Evolutionary conservation across 73 alveolate species (phyloP), one percentile per base, ranked within the genome.

Genomic region (Breviolum minutum): DNA sequence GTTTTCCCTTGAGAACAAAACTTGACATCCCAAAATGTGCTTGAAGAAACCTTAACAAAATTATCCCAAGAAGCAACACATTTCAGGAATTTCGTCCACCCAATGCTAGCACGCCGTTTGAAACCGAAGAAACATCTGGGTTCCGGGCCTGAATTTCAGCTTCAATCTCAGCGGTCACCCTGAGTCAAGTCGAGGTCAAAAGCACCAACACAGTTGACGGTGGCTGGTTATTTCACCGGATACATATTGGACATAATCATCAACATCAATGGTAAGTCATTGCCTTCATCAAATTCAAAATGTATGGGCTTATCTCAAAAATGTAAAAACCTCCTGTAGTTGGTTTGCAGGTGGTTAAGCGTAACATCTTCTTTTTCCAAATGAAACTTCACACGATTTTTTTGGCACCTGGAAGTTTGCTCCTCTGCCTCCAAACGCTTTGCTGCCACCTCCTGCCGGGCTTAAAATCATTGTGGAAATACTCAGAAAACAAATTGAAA

Each of bases 121-220:
- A 40, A 40, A 40, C 54, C 1, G 79, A 16, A 69, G 26, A 69
- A 69, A 19, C 27, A 69, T 16, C 7, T 1, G 26, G 79, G 27
- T 30, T 40, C 62, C 14, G 30, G 32, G 94, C 94, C 94, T 85
- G 60, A 69, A 85, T 85, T 77, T 85, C 94, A 9, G 94, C 94
- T 63, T 85, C 94, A 63, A 85, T 85, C 61, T 85, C 94, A 11
- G 94, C 94, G 30, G 94, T 77, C 79, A 85, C 79, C 94, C 94
- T 85, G 94, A 66, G 54, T 40, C 54, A 40, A 40, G 54, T 40
- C 54, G 54, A 40, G 54, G 54, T 40, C 54, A 40, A 40, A 40
- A 40, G 54, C 3, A 40, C 54, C 54, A 40, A 40, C 54, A 40
- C 54, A 40, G 3, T 2, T 40, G 54, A 40, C 54, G 3, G 54